These are phyloP conservation scores for Ophiosphaerella narmari DNA, from an alignment of 2,329 filamentous ascomycete species.

Conservation along the genomic window DNA sequence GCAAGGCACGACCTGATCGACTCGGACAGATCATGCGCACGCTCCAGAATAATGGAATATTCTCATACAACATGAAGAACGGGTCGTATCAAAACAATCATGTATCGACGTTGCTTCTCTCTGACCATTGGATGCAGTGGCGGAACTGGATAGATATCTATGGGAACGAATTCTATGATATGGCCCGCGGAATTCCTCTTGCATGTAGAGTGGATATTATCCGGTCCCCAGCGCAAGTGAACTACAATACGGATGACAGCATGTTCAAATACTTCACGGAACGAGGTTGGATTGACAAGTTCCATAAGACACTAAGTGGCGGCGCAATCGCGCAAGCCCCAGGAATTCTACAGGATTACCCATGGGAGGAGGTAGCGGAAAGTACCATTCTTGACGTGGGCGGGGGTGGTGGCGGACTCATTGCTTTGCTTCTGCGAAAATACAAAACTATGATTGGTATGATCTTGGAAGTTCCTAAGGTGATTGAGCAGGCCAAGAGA, in stretches of 20 bases:
- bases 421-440: conserved; percentile 42
- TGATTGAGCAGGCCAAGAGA: conserved; percentile 39
- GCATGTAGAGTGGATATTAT: conserved; percentile 22
- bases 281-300: conserved; percentile 37
- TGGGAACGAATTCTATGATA: conserved; percentile 52
- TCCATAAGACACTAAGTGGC: conserved; percentile 47
- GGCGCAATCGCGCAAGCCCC: conserved; percentile 47
- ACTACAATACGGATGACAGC: conserved; percentile 47
- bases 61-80: too few species aligned
- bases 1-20: too few species aligned
- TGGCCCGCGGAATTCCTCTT: conserved; percentile 47
- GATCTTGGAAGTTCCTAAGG: conserved; percentile 42
- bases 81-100: conserved; percentile 28
- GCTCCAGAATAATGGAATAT: too few species aligned
- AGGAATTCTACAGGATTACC: conserved; percentile 53
- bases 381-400: conserved; percentile 47
- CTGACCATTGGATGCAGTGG: conserved; percentile 54
- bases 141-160: conserved; percentile 52
- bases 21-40: too few species aligned
- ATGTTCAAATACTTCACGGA: conserved; percentile 50
- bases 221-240: conserved; percentile 46
- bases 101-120: conserved; percentile 39
- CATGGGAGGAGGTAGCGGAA: conserved; percentile 47
- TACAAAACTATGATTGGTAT: conserved; percentile 38
- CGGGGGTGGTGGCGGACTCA: conserved; percentile 47